Base-by-base conservation (phyloP, 352 stramenopile genomes). In the Pythium brachiatum region DNA sequence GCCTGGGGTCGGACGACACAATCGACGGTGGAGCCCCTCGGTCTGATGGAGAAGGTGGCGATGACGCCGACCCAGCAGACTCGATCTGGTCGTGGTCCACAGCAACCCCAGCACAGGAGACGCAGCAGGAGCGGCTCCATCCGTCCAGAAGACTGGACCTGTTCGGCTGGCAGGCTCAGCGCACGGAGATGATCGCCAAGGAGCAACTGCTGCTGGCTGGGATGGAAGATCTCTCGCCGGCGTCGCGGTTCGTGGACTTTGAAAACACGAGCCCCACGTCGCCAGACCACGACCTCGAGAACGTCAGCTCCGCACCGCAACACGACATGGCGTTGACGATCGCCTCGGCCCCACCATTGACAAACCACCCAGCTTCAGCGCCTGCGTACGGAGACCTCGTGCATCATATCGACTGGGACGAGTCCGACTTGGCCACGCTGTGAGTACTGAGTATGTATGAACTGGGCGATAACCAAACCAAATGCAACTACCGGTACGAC, bases 121-220 rank as follows among this genome's bases (percentile, higher is more conserved):
- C 34, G 11, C 46, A 39, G 18, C 51, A 27, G 4, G 47, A 68
- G 36, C 47, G 25, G 0, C 20, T 55, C 7, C 11, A 51, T n/a
- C 66, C 77, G 18, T 53, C 58, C 0, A n/a, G 59, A 31, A 41
- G 52, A 50, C 64, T 89, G n/a, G 78, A 83, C 39, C 57, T 88
- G n/a, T 77, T 83, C 25, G 77, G 76, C 16, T 89, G 79, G 79
- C 74, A 77, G 31, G 75, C 77, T 1, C 70, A 81, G 51, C 69
- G 79, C 16, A 69, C 83, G 31, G 74, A 81, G 44, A 54, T 87
- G 58, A 74, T 84, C 53, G 67, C 74, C 31, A 78, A 79, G 29
- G 79, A 88, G 48, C 79, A 88, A 56, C 53, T 79, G 36, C 68
- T 77, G 18, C 58, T 65, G 4, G 58, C 66, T 13, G 73, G 69